Conservation (phyloP, 306 rosid genomes). For the Citrullus amarus region DNA sequence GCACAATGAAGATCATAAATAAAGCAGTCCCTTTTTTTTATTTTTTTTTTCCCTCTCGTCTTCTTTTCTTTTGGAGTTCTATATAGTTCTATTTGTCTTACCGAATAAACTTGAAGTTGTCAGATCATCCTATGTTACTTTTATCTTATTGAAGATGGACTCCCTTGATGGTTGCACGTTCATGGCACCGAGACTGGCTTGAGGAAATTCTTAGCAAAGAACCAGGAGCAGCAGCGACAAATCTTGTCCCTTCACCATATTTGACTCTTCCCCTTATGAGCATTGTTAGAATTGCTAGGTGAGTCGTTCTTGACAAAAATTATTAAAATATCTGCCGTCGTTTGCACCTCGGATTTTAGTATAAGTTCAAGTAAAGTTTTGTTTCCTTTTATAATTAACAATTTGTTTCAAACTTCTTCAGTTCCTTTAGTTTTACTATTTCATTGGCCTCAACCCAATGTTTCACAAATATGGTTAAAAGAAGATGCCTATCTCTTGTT, state of each 20-base stretch:
- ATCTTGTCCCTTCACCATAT: conserved; percentile 67
- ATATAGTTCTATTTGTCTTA: not conserved
- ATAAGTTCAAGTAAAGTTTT: not conserved
- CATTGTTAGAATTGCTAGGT: conserved; percentile 81
- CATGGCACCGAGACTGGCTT: conserved; percentile 80
- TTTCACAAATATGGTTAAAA: not conserved
- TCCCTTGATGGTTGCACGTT: conserved; percentile 87
- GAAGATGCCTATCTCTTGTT: not conserved
- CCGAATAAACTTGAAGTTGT: not conserved
- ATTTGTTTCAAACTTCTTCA: not conserved
- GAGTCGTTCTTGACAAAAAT: not conserved
- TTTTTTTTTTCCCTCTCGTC: too few relatives aligned
- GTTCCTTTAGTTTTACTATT: not conserved
- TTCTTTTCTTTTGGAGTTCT: not conserved
- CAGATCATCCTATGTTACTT: conserved; percentile 4
- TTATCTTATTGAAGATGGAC: conserved; percentile 58
- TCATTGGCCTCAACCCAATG: not conserved
- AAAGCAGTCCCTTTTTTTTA: not conserved
- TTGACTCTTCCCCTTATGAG: conserved; percentile 86
- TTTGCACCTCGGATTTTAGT: not conserved
- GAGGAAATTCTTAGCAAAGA: conserved; percentile 58
- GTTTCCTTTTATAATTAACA: not conserved
- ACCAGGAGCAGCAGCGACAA: conserved; percentile 29
- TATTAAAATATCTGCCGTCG: not conserved
- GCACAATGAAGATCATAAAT: not conserved